Evolutionary conservation across 2,329 filamentous ascomycete species (phyloP).

Genomic region (Ceratocystis eucalypticola): DNA sequence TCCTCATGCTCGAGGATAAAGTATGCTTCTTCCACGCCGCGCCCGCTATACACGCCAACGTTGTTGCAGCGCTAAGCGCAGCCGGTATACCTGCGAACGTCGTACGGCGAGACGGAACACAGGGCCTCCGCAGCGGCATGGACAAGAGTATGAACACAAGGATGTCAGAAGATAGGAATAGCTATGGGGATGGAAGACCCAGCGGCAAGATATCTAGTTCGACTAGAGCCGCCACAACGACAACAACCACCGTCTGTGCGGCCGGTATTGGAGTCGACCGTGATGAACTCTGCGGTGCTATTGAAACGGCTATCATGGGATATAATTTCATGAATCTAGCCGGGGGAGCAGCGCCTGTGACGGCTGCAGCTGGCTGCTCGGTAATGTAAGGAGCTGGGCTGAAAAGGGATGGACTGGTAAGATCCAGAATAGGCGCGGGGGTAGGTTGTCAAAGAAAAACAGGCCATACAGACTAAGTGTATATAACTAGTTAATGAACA

Average conservation of each 20-base stretch:
- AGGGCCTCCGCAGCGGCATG: not conserved
- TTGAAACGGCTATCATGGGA: slow-evolving; percentile 15
- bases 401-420: not conserved
- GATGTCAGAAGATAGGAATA: too few species aligned
- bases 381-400: slow-evolving; percentile 10
- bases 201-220: not conserved
- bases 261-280: not conserved
- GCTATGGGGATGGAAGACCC: not conserved
- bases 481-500: too few species aligned
- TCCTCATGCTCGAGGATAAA: slow-evolving; percentile 20
- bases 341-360: slow-evolving; percentile 13
- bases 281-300: slow-evolving; percentile 9
- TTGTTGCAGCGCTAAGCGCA: slow-evolving; percentile 20
- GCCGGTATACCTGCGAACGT: slow-evolving; percentile 21
- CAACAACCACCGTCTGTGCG: not conserved
- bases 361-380: slow-evolving; percentile 12
- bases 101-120: slow-evolving; percentile 21
- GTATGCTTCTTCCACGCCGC: slow-evolving; percentile 22
- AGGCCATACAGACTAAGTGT: not conserved
- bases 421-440: not conserved
- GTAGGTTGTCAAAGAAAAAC: too few species aligned
- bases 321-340: slow-evolving; percentile 16
- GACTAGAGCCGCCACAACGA: not conserved
- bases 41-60: slow-evolving; percentile 18
- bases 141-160: not conserved